Base-by-base conservation (phyloP, 2,329 filamentous ascomycete genomes). In the Colletotrichum sp. region DNA sequence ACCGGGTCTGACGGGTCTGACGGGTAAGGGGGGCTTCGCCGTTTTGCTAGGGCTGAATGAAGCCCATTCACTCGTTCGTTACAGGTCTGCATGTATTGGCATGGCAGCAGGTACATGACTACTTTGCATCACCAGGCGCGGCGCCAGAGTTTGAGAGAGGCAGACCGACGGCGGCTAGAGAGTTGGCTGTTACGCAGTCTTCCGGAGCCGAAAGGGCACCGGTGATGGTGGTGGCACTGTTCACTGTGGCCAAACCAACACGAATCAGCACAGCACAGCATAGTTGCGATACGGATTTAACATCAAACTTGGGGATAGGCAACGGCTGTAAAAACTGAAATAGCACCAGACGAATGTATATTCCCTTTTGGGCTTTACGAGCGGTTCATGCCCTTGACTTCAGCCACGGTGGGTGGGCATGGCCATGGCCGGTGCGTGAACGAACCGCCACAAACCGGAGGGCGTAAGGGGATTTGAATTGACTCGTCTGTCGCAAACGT, bases 121-220 rank as follows among this genome's bases (percentile, higher is more conserved):
- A 18, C 52, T 57, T 57, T 28, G n/a, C 21, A 39, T 44, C 34
- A 62, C 15, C n/a, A 18, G 9, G 59, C 59, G 28, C 32, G 16
- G 59, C 59, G 28, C 32, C 28, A 62, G 59, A 24, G 39, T 36
- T 62, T 62, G 21, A 62, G 28, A 62, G 32, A 18, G 18, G 49
- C 36, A 15, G 24, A 39, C 69, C 63, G 49, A 60, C 9, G 52
- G 36, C 64, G 34, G 69, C 64, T 52, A 36, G 26, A 21, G 24
- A 60, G 21, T 18, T 52, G 64, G 70, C 10, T 65, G 21, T 12
- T 30, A 30, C 30, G n/a, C 59, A 21, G 26, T 18, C 9, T 57
- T 5, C 21, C 71, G 72, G 72, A 52, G 72, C 72, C 72, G 72
- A 75, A 75, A 71, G 68, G 26, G 72, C 68, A 65, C 72, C 67